phyloP scores from a whole-genome alignment of 805 yeast species.

The Grigorovia yakushimaensis region DNA sequence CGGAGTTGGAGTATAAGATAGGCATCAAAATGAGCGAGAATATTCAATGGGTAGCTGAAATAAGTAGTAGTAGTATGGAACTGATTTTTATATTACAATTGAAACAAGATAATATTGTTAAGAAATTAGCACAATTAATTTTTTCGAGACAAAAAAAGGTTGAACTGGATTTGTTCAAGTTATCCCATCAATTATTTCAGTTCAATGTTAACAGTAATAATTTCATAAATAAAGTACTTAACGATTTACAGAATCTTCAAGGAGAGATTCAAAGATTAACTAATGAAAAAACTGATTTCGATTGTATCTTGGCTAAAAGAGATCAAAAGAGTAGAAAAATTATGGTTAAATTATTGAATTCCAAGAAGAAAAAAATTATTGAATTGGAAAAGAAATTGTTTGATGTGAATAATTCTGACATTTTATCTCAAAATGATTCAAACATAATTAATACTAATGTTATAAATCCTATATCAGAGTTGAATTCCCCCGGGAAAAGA shows the following conservation, averaged over 20 bases:
- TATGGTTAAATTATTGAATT: constrained; percentile 18
- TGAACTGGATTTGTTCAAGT: constrained; percentile 21
- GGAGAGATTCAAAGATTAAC: constrained; percentile 2
- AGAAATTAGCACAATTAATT: constrained; percentile 16
- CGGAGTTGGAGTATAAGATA: not conserved
- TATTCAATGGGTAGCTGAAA: not conserved
- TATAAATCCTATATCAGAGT: constrained; percentile 9
- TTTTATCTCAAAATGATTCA: constrained; percentile 8
- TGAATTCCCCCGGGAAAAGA: constrained; percentile 21
- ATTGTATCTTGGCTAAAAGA: constrained; percentile 12
- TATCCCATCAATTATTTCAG: constrained; percentile 12
- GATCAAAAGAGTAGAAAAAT: constrained; percentile 16
- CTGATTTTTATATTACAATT: not conserved
- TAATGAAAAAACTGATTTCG: constrained; percentile 8
- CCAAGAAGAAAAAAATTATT: constrained; percentile 18
- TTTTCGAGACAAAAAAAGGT: constrained; percentile 8
- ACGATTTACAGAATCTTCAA: not conserved
- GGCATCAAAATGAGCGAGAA: not conserved
- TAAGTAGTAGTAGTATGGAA: not conserved
- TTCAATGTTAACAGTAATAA: constrained; percentile 11
- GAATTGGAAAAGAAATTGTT: constrained; percentile 10
- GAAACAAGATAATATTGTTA: constrained; percentile 6
- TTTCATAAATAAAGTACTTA: not conserved
- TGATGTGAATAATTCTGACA: not conserved
- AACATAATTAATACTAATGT: constrained; percentile 14